Evolutionary conservation across 208 protist genomes (phyloP).

Genomic region (Crithidia mellificae): DNA sequence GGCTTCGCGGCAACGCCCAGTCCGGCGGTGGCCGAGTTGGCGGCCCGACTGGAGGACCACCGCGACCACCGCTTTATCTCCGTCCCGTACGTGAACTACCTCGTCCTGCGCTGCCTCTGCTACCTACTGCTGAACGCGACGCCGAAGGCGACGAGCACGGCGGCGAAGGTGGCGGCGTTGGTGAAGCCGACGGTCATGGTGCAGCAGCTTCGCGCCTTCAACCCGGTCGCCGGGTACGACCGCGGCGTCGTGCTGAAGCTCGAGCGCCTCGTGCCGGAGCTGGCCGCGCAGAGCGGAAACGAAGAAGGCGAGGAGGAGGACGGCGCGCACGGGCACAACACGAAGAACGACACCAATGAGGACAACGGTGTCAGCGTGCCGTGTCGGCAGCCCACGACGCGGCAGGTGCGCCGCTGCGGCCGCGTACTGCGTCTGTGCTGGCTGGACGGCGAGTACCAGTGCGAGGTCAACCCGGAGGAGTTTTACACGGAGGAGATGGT

Average conservation of each 20-base stretch:
- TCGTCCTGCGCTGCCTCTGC: constrained; percentile 70
- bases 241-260: constrained; percentile 44
- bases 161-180: constrained; percentile 72
- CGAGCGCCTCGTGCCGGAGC: constrained; percentile 32
- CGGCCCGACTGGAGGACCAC: constrained; percentile 33
- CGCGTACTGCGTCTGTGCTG: constrained; percentile 69
- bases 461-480: constrained; percentile 50
- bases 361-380: constrained; percentile 37
- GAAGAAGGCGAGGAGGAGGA: constrained; percentile 14
- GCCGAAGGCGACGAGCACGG: constrained; percentile 60
- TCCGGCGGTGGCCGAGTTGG: constrained; percentile 38
- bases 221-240: constrained; percentile 75
- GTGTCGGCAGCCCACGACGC: constrained; percentile 57
- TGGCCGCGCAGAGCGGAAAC: constrained; percentile 22
- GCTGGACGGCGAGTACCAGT: constrained; percentile 71
- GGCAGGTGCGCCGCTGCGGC: constrained; percentile 68
- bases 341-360: constrained; percentile 12
- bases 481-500: constrained; percentile 55
- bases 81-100: constrained; percentile 60
- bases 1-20: constrained; percentile 30
- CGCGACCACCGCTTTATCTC: constrained; percentile 56
- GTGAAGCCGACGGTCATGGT: constrained; percentile 82
- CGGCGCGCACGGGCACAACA: constrained; percentile 11
- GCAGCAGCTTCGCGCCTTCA: constrained; percentile 75
- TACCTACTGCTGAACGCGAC: constrained; percentile 78